Evolutionary conservation across 305 asterid genomes (phyloP).

Genomic region (Rubia tinctorum): DNA sequence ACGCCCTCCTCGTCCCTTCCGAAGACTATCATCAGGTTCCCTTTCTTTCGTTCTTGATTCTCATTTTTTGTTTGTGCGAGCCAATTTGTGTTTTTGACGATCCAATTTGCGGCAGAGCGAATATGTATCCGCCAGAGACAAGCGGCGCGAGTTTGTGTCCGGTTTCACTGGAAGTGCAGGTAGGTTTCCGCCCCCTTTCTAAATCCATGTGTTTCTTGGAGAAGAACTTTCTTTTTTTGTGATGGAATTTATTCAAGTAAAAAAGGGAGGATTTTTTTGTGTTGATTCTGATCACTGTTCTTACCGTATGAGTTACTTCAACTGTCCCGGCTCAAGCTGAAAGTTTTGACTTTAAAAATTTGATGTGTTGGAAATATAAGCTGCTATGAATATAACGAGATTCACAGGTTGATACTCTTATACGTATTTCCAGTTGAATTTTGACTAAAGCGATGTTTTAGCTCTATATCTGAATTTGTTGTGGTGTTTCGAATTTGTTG

Average conservation of each 20-base stretch:
- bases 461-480: neutral
- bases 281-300: neutral
- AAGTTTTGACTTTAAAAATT: neutral
- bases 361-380: neutral
- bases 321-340: too few species aligned
- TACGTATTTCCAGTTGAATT: neutral
- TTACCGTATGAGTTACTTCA: too few species aligned
- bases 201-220: neutral
- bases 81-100: neutral
- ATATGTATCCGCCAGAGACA: slow-evolving; percentile 87
- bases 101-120: slow-evolving; percentile 57
- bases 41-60: neutral
- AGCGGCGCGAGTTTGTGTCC: slow-evolving; percentile 79
- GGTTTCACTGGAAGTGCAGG: slow-evolving; percentile 97
- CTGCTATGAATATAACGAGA: neutral
- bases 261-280: neutral
- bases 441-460: neutral
- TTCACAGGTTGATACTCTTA: too few species aligned
- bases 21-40: slow-evolving; percentile 93
- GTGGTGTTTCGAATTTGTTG: slow-evolving; percentile 14
- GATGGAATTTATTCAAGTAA: neutral
- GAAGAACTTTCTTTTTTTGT: too few species aligned
- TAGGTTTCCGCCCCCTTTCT: slow-evolving; percentile 24
- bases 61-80: neutral
- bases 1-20: slow-evolving; percentile 85